Evolutionary conservation across 2,329 filamentous ascomycete genomes (phyloP), one percentile per base, ranked within the genome.

Genomic region (Colletotrichum tabaci): DNA sequence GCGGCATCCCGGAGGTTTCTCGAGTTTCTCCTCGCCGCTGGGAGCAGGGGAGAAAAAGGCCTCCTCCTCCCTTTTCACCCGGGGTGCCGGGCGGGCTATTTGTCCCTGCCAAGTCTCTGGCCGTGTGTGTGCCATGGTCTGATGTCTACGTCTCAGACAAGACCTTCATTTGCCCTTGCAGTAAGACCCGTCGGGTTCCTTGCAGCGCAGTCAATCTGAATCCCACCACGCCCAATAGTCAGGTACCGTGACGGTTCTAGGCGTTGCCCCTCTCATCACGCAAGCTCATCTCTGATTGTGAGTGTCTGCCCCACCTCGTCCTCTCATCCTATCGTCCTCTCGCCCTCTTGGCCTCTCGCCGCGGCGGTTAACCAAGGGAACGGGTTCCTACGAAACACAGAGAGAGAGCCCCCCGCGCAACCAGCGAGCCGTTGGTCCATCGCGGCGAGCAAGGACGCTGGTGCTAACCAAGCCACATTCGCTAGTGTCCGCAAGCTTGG

Each of bases 381-480:
- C 53, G 66, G 65, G 53, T 68, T 69, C 63, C 65, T 63, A 58
- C 46, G 64, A 52, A 23, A 23, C 30, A 21, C n/a, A 26, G 23
- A 26, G 23, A 26, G 3, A 26, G 23, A 26, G 23, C 23, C 23
- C 46, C 8, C 35, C n/a, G 12, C 53, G 7, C 35, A 40, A 18
- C 6, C 10, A 42, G 57, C 65, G 46, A 46, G 30, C 8, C 52
- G 46, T 53, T 47, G 30, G 9, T 60, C 15, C n/a, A 64, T 60
- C 47, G 18, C 26, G 46, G 46, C 46, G 35, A n/a, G 61, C 68
- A 56, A 18, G 61, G 21, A 68, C 65, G 69, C 53, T 60, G 53
- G 53, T 55, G 53, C 69, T 69, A 72, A 60, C 38, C 38, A 72
- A 69, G 69, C 69, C 69, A 72, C 55, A 26, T 69, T 72, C 69